These are phyloP conservation scores for Flaveria linearis DNA, from an alignment of 129 eudicot genomes.

Conservation along the genomic window DNA sequence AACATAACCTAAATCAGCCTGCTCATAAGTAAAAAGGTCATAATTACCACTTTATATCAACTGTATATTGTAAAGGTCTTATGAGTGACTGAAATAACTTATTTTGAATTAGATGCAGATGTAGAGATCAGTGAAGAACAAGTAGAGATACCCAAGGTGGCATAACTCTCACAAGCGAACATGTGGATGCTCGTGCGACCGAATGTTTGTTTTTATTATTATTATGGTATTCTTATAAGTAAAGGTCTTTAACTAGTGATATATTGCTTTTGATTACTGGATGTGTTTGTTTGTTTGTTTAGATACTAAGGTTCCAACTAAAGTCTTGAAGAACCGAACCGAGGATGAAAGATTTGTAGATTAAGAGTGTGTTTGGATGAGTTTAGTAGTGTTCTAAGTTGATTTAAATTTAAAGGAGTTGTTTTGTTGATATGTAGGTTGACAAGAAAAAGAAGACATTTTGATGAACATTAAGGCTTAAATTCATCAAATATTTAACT, in stretches of 20 bases:
- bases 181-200: neutral
- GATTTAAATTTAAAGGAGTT: neutral
- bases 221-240: neutral
- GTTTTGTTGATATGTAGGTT: neutral
- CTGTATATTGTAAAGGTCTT: neutral
- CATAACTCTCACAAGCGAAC: neutral
- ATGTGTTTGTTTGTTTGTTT: neutral
- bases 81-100: neutral
- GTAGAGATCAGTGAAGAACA: neutral
- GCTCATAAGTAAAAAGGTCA: neutral
- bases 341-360: neutral
- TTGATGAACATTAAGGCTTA: neutral
- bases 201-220: neutral
- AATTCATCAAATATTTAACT: neutral
- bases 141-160: constrained; percentile 12
- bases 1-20: neutral
- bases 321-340: neutral
- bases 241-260: neutral
- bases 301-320: neutral
- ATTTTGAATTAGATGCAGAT: neutral
- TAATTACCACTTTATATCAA: neutral
- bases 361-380: constrained; percentile 1
- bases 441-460: neutral
- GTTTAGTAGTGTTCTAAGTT: neutral
- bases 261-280: neutral